Conservation (phyloP, 768 basidiomycete genomes). For the Lactarius hengduanensis region DNA sequence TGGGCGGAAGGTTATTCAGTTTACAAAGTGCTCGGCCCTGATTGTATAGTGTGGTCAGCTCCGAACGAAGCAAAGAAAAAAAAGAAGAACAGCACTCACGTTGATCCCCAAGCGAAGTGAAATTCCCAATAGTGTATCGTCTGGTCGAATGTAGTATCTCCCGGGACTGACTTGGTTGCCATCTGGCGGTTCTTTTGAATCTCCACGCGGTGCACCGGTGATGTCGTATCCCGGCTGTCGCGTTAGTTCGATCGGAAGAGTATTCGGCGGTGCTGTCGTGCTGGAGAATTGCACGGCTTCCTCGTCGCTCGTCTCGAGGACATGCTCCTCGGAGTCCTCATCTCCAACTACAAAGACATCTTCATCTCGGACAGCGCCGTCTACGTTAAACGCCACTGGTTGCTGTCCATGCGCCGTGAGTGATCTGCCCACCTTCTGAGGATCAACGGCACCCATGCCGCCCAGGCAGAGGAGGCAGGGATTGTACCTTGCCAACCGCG, state of each 20-base stretch:
- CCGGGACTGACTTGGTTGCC: background rate
- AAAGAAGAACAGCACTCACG: conserved; percentile 41
- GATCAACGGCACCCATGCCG: conserved; percentile 46
- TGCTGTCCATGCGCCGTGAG: conserved; percentile 16
- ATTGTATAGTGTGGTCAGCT: background rate
- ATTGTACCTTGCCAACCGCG: conserved; percentile 63
- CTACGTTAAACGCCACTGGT: conserved; percentile 39
- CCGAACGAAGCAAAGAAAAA: background rate
- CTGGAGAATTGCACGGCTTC: background rate
- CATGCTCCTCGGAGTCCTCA: conserved; percentile 46
- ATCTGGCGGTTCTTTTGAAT: background rate
- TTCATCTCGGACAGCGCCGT: conserved; percentile 57
- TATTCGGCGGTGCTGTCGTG: background rate
- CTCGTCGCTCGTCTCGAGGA: conserved; percentile 7
- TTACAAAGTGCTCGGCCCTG: conserved; percentile 61
- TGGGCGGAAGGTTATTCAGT: conserved; percentile 63
- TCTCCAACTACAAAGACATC: conserved; percentile 67
- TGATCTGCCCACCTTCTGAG: conserved; percentile 22
- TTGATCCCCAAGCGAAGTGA: conserved; percentile 40
- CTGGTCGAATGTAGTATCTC: conserved; percentile 26
- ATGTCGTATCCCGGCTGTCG: background rate
- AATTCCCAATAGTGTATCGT: conserved; percentile 26
- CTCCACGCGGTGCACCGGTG: background rate
- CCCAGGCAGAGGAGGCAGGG: conserved; percentile 71
- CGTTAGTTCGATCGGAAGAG: background rate